Percentiles rank a stretch among this genome's conserved stretches.
These are phyloP conservation scores for Phytophthora melonis DNA, from an alignment of 352 stramenopile genomes.

Conservation along the genomic window DNA sequence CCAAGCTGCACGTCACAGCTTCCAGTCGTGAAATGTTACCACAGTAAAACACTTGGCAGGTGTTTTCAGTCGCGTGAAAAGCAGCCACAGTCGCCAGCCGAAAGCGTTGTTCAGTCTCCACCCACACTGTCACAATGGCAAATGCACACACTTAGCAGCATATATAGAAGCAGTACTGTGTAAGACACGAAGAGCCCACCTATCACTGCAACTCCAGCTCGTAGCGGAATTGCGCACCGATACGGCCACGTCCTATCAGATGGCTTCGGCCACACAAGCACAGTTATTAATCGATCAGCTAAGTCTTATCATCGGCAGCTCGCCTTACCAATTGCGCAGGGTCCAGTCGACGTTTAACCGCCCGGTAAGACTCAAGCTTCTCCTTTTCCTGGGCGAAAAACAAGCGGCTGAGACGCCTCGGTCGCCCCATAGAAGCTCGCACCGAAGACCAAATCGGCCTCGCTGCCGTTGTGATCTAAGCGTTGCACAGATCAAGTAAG, in stretches of 20 bases:
- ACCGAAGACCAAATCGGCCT: constrained; percentile 83
- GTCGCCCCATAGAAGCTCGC: constrained; percentile 75
- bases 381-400: constrained; percentile 78
- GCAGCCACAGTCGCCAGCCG: constrained; percentile 43
- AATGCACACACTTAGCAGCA: constrained; percentile 2
- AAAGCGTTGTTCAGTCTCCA: constrained; percentile 51
- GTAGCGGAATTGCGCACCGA: constrained; percentile 24
- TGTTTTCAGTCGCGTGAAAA: constrained; percentile 32
- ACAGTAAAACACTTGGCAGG: constrained; percentile 47
- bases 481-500: background rate
- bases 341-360: constrained; percentile 44
- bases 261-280: constrained; percentile 14
- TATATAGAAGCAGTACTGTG: constrained; percentile 1
- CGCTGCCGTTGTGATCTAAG: constrained; percentile 58
- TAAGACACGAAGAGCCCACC: constrained; percentile 29
- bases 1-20: constrained; percentile 51
- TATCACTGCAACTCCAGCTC: constrained; percentile 37
- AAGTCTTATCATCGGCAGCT: background rate
- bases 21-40: constrained; percentile 30
- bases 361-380: constrained; percentile 71
- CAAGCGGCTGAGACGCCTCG: constrained; percentile 66
- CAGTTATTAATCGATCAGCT: background rate
- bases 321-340: constrained; percentile 22
- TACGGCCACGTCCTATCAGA: constrained; percentile 36
- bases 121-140: constrained; percentile 40